Evolutionary conservation across 2,329 filamentous ascomycete genomes (phyloP).

Genomic region (Ophiosphaerella narmari): DNA sequence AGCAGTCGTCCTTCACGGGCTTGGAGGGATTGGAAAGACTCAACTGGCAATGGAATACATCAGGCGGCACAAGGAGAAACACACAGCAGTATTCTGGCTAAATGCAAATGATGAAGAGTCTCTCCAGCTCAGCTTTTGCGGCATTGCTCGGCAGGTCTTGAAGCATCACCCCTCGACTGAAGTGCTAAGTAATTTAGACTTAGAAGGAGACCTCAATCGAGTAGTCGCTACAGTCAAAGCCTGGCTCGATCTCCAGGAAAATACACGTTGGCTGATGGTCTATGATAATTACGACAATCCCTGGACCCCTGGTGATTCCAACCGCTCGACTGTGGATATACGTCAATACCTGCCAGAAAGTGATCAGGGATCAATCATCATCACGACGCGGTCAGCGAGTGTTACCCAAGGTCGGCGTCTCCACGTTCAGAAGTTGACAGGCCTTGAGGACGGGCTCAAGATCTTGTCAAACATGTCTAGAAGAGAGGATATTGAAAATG

Average conservation of each 20-base stretch:
- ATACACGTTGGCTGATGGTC: slow-evolving; percentile 48
- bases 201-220: slow-evolving; percentile 26
- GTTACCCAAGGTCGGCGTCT: slow-evolving; percentile 3
- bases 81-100: slow-evolving; percentile 52
- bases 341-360: background rate
- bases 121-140: slow-evolving; percentile 17
- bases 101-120: slow-evolving; percentile 47
- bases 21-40: slow-evolving; percentile 24
- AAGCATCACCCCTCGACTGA: slow-evolving; percentile 20
- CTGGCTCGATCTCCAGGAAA: slow-evolving; percentile 46
- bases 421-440: slow-evolving; percentile 4
- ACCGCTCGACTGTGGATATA: background rate
- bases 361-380: background rate
- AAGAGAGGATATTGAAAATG: background rate
- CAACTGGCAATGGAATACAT: slow-evolving; percentile 40
- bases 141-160: slow-evolving; percentile 34
- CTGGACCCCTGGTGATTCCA: slow-evolving; percentile 10
- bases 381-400: background rate
- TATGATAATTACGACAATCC: slow-evolving; percentile 53
- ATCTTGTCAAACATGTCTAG: slow-evolving; percentile 1
- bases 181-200: slow-evolving; percentile 23
- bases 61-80: slow-evolving; percentile 40
- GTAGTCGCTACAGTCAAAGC: slow-evolving; percentile 34
- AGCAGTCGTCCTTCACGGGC: slow-evolving; percentile 11
- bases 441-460: slow-evolving; percentile 5